Conservation (phyloP, 2,329 filamentous ascomycete genomes). For the Ophiostoma sp. region DNA sequence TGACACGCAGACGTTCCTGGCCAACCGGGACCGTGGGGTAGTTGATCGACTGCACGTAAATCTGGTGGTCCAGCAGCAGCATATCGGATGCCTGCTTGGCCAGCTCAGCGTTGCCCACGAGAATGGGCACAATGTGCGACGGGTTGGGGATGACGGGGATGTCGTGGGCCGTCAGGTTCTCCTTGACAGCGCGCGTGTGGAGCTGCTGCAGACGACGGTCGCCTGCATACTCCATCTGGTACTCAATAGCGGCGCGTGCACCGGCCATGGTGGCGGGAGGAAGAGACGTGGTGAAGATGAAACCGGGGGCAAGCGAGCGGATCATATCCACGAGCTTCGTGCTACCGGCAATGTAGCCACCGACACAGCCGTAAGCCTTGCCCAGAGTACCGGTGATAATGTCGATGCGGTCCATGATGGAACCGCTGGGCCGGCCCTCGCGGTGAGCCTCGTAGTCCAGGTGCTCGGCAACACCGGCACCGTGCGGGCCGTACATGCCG, state of each 20-base stretch:
- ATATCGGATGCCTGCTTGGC: slow-evolving; percentile 90
- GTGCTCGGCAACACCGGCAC: slow-evolving; percentile 94
- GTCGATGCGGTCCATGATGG: slow-evolving; percentile 90
- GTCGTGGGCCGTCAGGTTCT: slow-evolving; percentile 67
- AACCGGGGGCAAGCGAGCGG: slow-evolving; percentile 88
- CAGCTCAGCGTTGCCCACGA: slow-evolving; percentile 89
- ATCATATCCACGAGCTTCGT: slow-evolving; percentile 83
- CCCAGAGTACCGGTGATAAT: slow-evolving; percentile 97
- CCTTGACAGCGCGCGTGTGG: slow-evolving; percentile 92
- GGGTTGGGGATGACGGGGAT: slow-evolving; percentile 98
- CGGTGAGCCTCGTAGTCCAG: slow-evolving; percentile 86
- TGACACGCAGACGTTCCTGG: slow-evolving; percentile 95
- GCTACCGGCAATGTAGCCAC: slow-evolving; percentile 93
- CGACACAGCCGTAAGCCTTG: slow-evolving; percentile 96
- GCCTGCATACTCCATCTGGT: slow-evolving; percentile 78
- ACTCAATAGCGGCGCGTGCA: slow-evolving; percentile 84
- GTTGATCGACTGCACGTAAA: slow-evolving; percentile 99
- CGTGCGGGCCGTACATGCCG: slow-evolving; percentile 96
- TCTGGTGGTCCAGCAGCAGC: slow-evolving; percentile 80
- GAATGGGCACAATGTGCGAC: slow-evolving; percentile 87
- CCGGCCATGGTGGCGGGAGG: slow-evolving; percentile 97
- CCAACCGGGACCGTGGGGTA: slow-evolving; percentile 96
- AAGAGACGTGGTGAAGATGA: slow-evolving; percentile 97
- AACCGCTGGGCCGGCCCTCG: slow-evolving; percentile 68
- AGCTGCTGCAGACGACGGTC: slow-evolving; percentile 91